Base-by-base conservation (phyloP, 371 early-diverging fungal species). In the Dinochytrium kinnereticum region DNA sequence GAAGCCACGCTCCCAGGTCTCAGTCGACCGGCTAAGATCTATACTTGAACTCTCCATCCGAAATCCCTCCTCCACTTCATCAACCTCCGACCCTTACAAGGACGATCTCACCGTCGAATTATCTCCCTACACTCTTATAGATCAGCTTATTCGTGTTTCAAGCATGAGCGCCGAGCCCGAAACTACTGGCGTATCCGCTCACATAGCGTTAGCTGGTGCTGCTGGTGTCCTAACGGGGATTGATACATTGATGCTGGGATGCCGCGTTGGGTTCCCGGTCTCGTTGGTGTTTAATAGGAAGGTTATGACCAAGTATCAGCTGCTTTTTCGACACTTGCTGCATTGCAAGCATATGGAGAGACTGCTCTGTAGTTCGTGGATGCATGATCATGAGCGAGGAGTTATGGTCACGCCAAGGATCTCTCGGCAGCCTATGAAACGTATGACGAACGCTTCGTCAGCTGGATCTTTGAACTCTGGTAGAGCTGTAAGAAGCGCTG, bases 261-360 rank as follows among this genome's bases (percentile, higher is more conserved):
- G 93, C 78, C 86, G 86, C 7, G 91, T 94, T 1, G 84, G 87
- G 1, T 98, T 97, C 73, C 98, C 98, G 1, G 80, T 92, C 0
- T 94, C 96, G 1, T 82, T 98, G 5, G 91, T 97, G 1, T 88
- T 98, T 50, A 92, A 92, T 40, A 88, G 88, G 67, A 91, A 90
- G 55, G 88, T 94, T 1, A 78, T 96, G 61, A 89, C 91, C 7
- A 96, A 96, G 79, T 98, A 98, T 78, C 95, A 94, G 76, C 83
- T 96, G 1, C 78, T 98, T 36, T 96, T 96, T 81, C 90, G 98
- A 17, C 93, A 95, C 78, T 81, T 98, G 19, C 80, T 98, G 37
- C 86, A 90, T 51, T 86, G 96, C 76, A 95, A 95, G 75, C 90
- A 93, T 70, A 88, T 92, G 0, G 97, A 97, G 78, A 91, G 93